Conservation (phyloP, 306 rosid species). For the Pyrus pyrifolia region DNA sequence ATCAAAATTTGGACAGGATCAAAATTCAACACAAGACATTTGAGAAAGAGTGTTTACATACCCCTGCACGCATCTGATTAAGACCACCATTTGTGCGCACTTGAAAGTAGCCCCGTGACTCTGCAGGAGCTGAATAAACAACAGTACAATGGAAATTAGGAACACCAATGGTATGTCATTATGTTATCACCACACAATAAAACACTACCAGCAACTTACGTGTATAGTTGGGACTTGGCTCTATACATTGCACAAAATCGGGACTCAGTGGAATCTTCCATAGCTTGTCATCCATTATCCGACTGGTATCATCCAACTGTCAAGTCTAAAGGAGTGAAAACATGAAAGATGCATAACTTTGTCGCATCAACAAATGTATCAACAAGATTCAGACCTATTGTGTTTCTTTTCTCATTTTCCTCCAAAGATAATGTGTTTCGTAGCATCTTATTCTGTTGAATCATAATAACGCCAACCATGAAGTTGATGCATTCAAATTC, state of each 20-base stretch:
- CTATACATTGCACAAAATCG: conserved; percentile 59
- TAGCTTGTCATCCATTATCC: conserved; percentile 48
- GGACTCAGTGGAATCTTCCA: conserved; percentile 70
- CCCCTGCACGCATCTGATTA: conserved; percentile 98
- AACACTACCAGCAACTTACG: conserved; percentile 27
- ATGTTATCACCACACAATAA: background rate
- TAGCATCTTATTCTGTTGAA: background rate
- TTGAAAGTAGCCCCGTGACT: conserved; percentile 67
- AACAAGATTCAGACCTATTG: background rate
- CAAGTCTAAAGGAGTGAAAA: conserved; percentile 45
- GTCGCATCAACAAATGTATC: conserved; percentile 13
- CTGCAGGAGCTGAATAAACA: conserved; percentile 50
- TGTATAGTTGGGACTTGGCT: conserved; percentile 54
- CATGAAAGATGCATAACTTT: conserved; percentile 36
- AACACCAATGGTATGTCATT: conserved; percentile 1
- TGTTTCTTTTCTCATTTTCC: background rate
- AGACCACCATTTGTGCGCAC: conserved; percentile 95
- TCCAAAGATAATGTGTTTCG: background rate
- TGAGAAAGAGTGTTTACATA: conserved; percentile 19
- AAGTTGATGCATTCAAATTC: background rate
- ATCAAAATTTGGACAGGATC: background rate
- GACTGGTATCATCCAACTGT: conserved; percentile 41
- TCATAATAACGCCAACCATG: background rate
- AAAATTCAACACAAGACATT: background rate
- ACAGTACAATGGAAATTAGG: conserved; percentile 8